A percentile compares a stretch with the other conserved stretches of the same genome.
These are phyloP conservation scores for Skeletonema grethae DNA, from an alignment of 108 stramenopile genomes.

Conservation along the genomic window DNA sequence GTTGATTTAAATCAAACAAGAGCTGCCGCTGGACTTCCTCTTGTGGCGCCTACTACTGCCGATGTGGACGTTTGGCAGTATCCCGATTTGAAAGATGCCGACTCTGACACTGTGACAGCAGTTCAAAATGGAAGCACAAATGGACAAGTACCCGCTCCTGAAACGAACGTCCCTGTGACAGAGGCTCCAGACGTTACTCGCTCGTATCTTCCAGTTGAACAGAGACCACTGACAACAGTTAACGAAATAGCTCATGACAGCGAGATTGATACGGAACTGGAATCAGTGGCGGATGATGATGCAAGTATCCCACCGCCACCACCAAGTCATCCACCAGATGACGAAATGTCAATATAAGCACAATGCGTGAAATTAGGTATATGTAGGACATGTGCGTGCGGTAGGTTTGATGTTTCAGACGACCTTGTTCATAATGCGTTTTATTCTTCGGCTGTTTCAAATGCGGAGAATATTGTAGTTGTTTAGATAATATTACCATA, in stretches of 20 bases:
- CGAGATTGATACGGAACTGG: slow-evolving; percentile 44
- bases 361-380: not conserved
- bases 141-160: not conserved
- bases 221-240: slow-evolving; percentile 22
- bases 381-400: not conserved
- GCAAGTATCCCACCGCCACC: slow-evolving; percentile 38
- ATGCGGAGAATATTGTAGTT: not conserved
- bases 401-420: not conserved
- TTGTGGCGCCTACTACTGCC: not conserved
- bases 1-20: slow-evolving; percentile 13
- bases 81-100: not conserved
- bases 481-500: no score
- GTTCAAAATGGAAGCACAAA: not conserved
- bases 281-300: slow-evolving; percentile 27
- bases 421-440: not conserved
- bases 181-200: not conserved
- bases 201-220: not conserved
- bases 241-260: slow-evolving; percentile 39
- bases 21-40: not conserved
- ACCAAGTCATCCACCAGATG: slow-evolving; percentile 4
- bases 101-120: not conserved
- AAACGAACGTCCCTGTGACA: not conserved
- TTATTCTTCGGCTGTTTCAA: not conserved
- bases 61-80: not conserved
- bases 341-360: slow-evolving; percentile 39